Percentiles rank a stretch among this genome's conserved stretches.
Evolutionary conservation across 495 filamentous ascomycete genomes (phyloP).

Genomic region (Glarea lozoyensis): DNA sequence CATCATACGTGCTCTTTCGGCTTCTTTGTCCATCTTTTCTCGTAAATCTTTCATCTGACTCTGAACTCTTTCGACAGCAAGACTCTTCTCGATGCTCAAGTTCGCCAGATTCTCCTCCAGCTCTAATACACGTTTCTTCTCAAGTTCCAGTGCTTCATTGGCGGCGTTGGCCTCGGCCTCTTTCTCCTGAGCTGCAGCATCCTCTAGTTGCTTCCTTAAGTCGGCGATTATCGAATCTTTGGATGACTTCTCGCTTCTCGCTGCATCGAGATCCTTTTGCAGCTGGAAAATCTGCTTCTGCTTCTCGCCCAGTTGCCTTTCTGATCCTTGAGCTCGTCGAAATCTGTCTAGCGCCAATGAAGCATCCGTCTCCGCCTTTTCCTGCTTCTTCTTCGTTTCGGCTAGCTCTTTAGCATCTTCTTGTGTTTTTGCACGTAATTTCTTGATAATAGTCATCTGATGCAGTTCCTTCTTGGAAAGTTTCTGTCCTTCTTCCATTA

Average conservation of each 20-base stretch:
- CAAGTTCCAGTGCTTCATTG: constrained; percentile 60
- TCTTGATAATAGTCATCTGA: constrained; percentile 75
- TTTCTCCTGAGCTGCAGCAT: constrained; percentile 56
- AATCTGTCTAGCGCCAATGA: constrained; percentile 47
- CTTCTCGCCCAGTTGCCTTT: constrained; percentile 55
- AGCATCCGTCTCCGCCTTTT: constrained; percentile 58
- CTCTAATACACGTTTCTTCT: constrained; percentile 54
- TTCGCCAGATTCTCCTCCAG: constrained; percentile 67
- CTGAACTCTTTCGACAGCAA: constrained; percentile 59
- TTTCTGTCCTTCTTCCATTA: constrained; percentile 90
- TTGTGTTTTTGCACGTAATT: constrained; percentile 52
- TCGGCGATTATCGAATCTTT: constrained; percentile 58
- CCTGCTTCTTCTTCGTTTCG: constrained; percentile 50
- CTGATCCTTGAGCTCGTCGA: constrained; percentile 56
- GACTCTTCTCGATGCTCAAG: constrained; percentile 65
- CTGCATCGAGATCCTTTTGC: constrained; percentile 60
- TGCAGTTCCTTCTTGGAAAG: constrained; percentile 78
- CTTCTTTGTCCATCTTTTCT: constrained; percentile 64
- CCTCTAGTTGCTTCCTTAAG: constrained; percentile 60
- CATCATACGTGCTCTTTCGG: constrained; percentile 56
- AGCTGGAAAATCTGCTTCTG: constrained; percentile 55
- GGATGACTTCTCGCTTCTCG: constrained; percentile 56
- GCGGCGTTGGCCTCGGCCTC: constrained; percentile 57
- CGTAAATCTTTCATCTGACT: constrained; percentile 60
- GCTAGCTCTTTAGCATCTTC: constrained; percentile 58